These are phyloP conservation scores for Eremothecium coryli DNA, from an alignment of 1,139 yeast genomes.

Conservation along the genomic window DNA sequence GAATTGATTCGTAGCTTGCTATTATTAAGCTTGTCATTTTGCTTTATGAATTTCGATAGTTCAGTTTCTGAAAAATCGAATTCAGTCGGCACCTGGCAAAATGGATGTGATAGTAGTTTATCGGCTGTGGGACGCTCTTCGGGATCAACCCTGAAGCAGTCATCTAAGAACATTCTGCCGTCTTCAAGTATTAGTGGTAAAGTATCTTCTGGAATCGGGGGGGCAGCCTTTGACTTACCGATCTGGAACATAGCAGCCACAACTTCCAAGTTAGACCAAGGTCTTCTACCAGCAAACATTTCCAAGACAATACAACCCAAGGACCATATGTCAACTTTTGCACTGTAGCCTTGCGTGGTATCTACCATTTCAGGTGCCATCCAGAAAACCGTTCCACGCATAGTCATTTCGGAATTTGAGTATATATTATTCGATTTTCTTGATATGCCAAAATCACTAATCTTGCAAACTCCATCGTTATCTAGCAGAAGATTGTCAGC, in stretches of 20 bases:
- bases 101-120: constrained; percentile 51
- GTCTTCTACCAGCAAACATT: constrained; percentile 82
- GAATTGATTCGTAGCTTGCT: constrained; percentile 26
- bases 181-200: constrained; percentile 47
- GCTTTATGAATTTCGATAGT: constrained; percentile 47
- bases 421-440: constrained; percentile 81
- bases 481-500: constrained; percentile 89
- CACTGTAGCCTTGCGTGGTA: constrained; percentile 87
- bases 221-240: constrained; percentile 73
- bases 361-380: constrained; percentile 99
- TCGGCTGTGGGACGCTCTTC: constrained; percentile 81
- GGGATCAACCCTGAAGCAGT: constrained; percentile 78
- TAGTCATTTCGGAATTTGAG: constrained; percentile 90
- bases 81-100: constrained; percentile 40
- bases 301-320: constrained; percentile 93
- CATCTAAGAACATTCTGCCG: constrained; percentile 63
- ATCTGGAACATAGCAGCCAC: constrained; percentile 66
- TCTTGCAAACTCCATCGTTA: constrained; percentile 88
- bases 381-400: constrained; percentile 99
- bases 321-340: constrained; percentile 90
- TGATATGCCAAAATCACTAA: constrained; percentile 95
- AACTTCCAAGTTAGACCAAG: constrained; percentile 75
- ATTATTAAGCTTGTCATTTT: constrained; percentile 38
- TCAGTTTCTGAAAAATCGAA: constrained; percentile 60
- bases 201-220: constrained; percentile 91